These are phyloP conservation scores for Sonneratia caseolaris DNA, from an alignment of 345 rosid genomes.

Conservation along the genomic window DNA sequence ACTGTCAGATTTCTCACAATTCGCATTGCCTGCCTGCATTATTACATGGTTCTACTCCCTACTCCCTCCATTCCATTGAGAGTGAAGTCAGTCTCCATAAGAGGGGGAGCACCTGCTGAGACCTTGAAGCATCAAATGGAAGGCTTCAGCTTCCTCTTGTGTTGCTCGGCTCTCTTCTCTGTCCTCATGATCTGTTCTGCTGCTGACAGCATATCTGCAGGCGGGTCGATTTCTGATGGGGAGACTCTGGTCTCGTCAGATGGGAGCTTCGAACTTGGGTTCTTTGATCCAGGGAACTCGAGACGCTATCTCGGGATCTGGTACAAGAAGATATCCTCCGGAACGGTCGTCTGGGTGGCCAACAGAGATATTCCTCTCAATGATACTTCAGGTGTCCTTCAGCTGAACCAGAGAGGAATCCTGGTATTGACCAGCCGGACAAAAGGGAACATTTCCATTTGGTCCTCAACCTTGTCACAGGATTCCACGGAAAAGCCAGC, in stretches of 20 bases:
- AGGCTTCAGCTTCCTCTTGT: neutral
- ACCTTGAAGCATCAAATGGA: neutral
- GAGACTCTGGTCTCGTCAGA: constrained; percentile 14
- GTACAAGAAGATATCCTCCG: constrained; percentile 16
- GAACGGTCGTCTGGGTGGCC: constrained; percentile 19
- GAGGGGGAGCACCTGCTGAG: neutral
- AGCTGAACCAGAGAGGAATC: neutral
- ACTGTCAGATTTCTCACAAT: neutral
- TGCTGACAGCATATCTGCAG: constrained; percentile 11
- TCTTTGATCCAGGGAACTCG: constrained; percentile 13
- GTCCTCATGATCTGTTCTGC: constrained; percentile 4
- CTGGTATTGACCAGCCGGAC: neutral
- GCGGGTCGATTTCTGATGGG: constrained; percentile 16
- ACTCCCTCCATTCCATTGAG: neutral
- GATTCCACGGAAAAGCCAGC: constrained; percentile 7
- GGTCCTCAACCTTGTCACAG: constrained; percentile 4
- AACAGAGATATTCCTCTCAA: constrained; percentile 7
- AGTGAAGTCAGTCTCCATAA: neutral
- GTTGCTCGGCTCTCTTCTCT: neutral
- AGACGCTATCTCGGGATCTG: constrained; percentile 24
- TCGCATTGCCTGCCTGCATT: too few species aligned
- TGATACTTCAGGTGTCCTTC: constrained; percentile 5
- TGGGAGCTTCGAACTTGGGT: constrained; percentile 23
- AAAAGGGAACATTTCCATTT: neutral
- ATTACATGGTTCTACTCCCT: neutral